These are phyloP conservation scores for Lotmaria passim DNA, from an alignment of 208 protist species.

Conservation along the genomic window DNA sequence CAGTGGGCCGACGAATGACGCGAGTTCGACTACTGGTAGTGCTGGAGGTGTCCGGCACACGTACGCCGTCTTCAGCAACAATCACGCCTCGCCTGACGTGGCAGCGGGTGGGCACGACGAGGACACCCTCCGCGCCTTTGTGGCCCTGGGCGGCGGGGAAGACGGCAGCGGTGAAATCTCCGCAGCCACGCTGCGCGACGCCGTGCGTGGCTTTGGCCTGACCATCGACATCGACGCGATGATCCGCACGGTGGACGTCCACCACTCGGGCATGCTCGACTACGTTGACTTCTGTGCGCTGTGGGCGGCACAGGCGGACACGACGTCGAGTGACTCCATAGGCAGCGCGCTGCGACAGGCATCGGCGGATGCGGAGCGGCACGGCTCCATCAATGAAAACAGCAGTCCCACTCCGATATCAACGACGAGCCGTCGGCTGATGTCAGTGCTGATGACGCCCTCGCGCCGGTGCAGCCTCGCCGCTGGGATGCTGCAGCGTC, in stretches of 20 bases:
- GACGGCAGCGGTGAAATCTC: conserved; percentile 65
- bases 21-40: neutral
- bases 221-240: conserved; percentile 80
- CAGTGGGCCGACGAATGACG: neutral
- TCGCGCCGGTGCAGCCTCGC: conserved; percentile 19
- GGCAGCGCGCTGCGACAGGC: conserved; percentile 17
- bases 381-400: neutral
- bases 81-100: neutral
- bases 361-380: conserved; percentile 17
- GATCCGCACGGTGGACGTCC: conserved; percentile 60
- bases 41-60: conserved; percentile 12
- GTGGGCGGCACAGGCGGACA: conserved; percentile 42
- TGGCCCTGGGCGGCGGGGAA: conserved; percentile 79
- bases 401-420: neutral
- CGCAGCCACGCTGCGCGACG: conserved; percentile 53
- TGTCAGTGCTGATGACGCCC: conserved; percentile 17
- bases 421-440: conserved; percentile 7
- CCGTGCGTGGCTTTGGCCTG: conserved; percentile 69
- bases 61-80: conserved; percentile 20
- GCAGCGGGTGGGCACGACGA: conserved; percentile 28
- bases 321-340: neutral
- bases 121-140: conserved; percentile 80
- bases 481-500: conserved; percentile 9
- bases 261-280: conserved; percentile 55
- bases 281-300: conserved; percentile 78